Evolutionary conservation across 371 early-diverging fungal species (phyloP), one percentile per base, ranked within the genome.

Genomic region (Mucor saturninus): DNA sequence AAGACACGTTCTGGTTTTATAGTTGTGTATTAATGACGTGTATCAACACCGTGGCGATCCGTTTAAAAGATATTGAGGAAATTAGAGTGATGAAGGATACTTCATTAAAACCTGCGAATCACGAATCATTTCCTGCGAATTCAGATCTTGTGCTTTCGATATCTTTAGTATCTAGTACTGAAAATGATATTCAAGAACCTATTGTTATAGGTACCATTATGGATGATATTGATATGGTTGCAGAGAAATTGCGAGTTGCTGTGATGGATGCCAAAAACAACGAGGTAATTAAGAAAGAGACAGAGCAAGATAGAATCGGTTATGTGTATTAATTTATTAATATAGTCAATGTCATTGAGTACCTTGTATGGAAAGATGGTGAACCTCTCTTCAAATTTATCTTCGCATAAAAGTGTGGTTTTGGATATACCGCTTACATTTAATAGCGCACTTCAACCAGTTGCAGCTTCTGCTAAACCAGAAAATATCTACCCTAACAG

Each of bases 1-100:
- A 78, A 48, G 68, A 74, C 2, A 72, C 66, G 6, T 65, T 81
- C 29, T 81, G 78, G 76, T 78, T 81, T 39, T 76, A 78, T 50
- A 76, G 78, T 37, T 74, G 73, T 31, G 63, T 77, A 1, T 40
- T 75, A 60, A 66, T 73, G 54, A 64, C 73, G 4, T 79, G 74
- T 30, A 69, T 76, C 8, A 66, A 74, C 30, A 65, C 80, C 7
- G 77, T 78, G 11, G 76, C 74, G 4, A 42, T 77, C 30, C 64
- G 59, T 31, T 49, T 77, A 28, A 72, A 66, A 54, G 75, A 74
- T 32, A 76, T 76, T 40, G 66, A 76, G 11, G 52, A 60, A 26
- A 54, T 76, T 4, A 56, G 57, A 1, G 50, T 76, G 0, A 55
- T 74, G 15, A 69, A 66, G 10, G 73, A 73, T 37, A 15, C 43